Base-by-base conservation (phyloP, 1,139 yeast genomes). In the Suhomyces maxii region DNA sequence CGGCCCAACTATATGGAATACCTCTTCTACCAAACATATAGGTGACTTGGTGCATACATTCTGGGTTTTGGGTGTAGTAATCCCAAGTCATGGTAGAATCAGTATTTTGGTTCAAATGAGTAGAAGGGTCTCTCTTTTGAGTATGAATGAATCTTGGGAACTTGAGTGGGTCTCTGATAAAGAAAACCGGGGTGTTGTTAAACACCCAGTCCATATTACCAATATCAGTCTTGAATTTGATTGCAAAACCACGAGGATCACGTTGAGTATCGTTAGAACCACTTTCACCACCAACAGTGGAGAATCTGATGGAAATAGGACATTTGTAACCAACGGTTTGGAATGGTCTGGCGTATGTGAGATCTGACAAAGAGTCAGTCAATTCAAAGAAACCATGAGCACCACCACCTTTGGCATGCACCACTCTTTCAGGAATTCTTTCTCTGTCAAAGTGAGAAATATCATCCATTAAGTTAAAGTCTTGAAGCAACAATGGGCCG, bases 31-130 rank as follows among this genome's bases (percentile, higher is more conserved):
- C 77, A 62, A 84, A 82, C 64, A 83, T 67, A 53, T 77, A 69
- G 71, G 77, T 73, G 42, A 83, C 83, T 65, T 83, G 88, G 62
- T 84, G 89, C 48, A 78, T 69, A 18, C 86, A 73, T 59, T 83
- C 89, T 63, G 80, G 84, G 61, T 83, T 83, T 53, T 71, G 75
- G 36, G 76, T 66, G 43, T 78, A 72, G 64, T 81, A 84, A 63
- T 84, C 88, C 88, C 89, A 84, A 57, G 82, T 80, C 82, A 79
- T 79, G 63, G 81, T 76, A 32, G 88, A 80, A 65, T 88, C 95
- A 26, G 65, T 55, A 37, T 54, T 59, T 42, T 67, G 73, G 58
- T 86, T 86, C 65, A 86, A 73, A 65, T 87, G 86, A 39, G 95
- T 86, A 68, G 86, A 81, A 35, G 95, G 95, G 71, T 86, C 82